Evolutionary conservation across 2,329 filamentous ascomycete species (phyloP), one percentile per base, ranked within the genome.

Genomic region (Pestalotiopsis sp.): DNA sequence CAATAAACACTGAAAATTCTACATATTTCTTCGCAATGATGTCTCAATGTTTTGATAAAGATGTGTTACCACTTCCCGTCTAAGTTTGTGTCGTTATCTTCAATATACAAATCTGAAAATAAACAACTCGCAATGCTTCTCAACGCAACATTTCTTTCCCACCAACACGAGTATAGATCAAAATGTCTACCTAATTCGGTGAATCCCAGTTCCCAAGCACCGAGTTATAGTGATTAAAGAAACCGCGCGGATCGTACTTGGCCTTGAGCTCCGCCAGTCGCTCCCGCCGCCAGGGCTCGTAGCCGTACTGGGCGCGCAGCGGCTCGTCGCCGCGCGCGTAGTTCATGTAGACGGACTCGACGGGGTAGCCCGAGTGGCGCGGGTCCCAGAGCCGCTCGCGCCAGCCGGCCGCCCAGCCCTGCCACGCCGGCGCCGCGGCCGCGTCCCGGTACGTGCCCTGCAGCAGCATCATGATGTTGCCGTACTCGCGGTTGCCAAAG

Each of bases 161-260:
- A 20, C 4, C 27, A 27, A 5, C 27, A 27, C 27, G 3, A 27
- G 6, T 36, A 52, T 14, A 14, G 4, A 52, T 11, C 9, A 14
- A 2, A 52, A 6, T 1, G 4, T 7, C 45, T 52, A 36, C 14
- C 25, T 59, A 59, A 23, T 59, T 59, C 4, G 57, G 5, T 12
- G 57, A 59, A 11, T 59, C 27, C 57, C 57, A 59, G 57, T 59
- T 27, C 4, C 57, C 57, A 59, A 59, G 57, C 13, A 59, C 57
- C 57, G 57, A 59, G 57, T 59, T 59, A 12, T 59, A 59, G 57
- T 59, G 57, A 25, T 64, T 64, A 39, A 64, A 64, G 25, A 64
- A 52, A 39, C 39, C 62, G 13, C 49, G 38, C 4, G 62, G 62
- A 27, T 64, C 62, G 41, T 64, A 64, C 38, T 52, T 64, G n/a